These are phyloP conservation scores for Fraxinus greggii DNA, from an alignment of 305 asterid species.

Conservation along the genomic window DNA sequence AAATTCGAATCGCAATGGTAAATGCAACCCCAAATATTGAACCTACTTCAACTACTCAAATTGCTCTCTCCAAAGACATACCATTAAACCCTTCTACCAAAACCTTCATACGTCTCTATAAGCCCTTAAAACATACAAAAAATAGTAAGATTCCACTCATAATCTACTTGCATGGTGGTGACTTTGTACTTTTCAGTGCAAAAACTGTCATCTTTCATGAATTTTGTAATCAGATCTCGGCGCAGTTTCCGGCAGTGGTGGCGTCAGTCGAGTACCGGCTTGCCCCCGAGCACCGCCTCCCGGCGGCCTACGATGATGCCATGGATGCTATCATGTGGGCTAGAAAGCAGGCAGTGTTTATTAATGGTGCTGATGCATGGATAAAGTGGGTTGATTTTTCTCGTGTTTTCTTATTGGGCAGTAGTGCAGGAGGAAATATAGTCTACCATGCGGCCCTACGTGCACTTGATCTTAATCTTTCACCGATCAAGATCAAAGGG, in stretches of 20 bases:
- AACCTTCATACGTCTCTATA: constrained; percentile 61
- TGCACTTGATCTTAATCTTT: constrained; percentile 32
- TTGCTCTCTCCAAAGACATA: constrained; percentile 52
- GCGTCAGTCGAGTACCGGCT: constrained; percentile 63
- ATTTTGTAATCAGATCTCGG: constrained; percentile 34
- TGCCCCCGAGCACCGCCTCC: constrained; percentile 71
- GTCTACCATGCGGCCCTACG: constrained; percentile 44
- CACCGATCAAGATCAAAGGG: constrained; percentile 47
- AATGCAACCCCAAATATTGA: constrained; percentile 40
- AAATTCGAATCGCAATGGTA: constrained; percentile 27
- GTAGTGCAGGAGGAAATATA: constrained; percentile 68
- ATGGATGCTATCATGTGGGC: constrained; percentile 54
- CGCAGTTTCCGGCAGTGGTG: constrained; percentile 47
- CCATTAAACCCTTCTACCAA: constrained; percentile 49
- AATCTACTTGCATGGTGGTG: constrained; percentile 65
- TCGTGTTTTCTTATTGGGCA: constrained; percentile 59
- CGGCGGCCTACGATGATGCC: constrained; percentile 70
- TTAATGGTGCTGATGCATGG: constrained; percentile 40
- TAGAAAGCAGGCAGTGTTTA: constrained; percentile 31
- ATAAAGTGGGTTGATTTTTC: constrained; percentile 47
- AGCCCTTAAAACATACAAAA: constrained; percentile 37
- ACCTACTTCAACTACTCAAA: not conserved
- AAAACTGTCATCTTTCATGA: constrained; percentile 26
- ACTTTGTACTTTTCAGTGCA: constrained; percentile 39
- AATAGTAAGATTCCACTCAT: constrained; percentile 47